phyloP scores from a whole-genome alignment of 2,329 filamentous ascomycete species.

The Clonostachys rosea region DNA sequence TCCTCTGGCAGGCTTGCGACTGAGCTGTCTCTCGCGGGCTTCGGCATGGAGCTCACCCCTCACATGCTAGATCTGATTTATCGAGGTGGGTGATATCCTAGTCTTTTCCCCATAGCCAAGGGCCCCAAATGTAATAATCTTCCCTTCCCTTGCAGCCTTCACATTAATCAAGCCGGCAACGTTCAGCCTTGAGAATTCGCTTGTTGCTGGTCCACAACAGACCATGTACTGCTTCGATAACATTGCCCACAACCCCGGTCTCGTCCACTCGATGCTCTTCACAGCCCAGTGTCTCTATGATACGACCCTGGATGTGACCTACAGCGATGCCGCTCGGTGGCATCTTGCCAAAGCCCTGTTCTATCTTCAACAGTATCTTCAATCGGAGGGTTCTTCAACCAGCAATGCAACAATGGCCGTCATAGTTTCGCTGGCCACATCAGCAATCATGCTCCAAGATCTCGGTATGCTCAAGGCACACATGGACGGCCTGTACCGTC shows the following conservation, averaged over 20 bases:
- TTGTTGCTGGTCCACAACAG: constrained; percentile 3
- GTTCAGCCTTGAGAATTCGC: constrained; percentile 6
- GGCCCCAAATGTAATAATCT: background rate
- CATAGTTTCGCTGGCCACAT: constrained; percentile 11
- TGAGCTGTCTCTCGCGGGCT: constrained; percentile 5
- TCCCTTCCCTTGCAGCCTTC: background rate
- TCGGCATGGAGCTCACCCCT: background rate
- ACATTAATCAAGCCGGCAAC: constrained; percentile 11
- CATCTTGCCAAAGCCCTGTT: constrained; percentile 11
- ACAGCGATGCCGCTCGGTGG: constrained; percentile 6
- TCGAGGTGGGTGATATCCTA: background rate
- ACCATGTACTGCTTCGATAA: constrained; percentile 11
- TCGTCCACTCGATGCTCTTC: constrained; percentile 15
- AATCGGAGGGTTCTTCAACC: constrained; percentile 6
- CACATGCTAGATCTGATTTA: background rate
- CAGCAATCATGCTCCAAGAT: constrained; percentile 12
- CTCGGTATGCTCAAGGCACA: constrained; percentile 11
- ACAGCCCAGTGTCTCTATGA: constrained; percentile 14
- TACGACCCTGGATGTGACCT: background rate
- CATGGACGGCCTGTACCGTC: constrained; percentile 12
- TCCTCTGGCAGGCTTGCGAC: constrained; percentile 4
- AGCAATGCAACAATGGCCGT: constrained; percentile 11
- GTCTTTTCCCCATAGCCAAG: background rate
- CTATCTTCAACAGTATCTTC: constrained; percentile 9
- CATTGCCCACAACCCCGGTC: constrained; percentile 9